phyloP scores from a whole-genome alignment of 164 flowering plant genomes.

The Stephania cephalantha region DNA sequence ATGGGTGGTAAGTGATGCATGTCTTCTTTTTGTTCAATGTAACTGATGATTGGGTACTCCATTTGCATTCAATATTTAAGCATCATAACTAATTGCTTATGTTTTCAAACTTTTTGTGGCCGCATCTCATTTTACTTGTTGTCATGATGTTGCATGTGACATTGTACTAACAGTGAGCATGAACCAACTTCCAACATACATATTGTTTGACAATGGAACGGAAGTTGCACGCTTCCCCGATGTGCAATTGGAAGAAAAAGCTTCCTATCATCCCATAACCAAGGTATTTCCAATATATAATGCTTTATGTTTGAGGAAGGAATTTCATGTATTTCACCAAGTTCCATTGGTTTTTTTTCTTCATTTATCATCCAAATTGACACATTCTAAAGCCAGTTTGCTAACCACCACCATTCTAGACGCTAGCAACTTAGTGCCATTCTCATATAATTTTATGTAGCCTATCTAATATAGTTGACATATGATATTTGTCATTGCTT shows the following conservation, averaged over 20 bases:
- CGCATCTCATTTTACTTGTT: background rate
- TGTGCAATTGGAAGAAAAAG: slow-evolving; percentile 41
- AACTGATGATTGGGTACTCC: background rate
- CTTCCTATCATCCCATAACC: slow-evolving; percentile 38
- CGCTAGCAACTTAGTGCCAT: too few species aligned
- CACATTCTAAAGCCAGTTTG: too few species aligned
- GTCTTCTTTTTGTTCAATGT: background rate
- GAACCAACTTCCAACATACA: slow-evolving; percentile 74
- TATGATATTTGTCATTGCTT: too few species aligned
- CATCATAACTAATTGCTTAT: background rate
- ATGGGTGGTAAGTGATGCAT: slow-evolving; percentile 39
- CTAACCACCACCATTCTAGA: too few species aligned
- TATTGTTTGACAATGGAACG: slow-evolving; percentile 69
- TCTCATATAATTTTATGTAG: too few species aligned
- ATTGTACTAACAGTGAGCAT: slow-evolving; percentile 35
- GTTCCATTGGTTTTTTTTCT: background rate
- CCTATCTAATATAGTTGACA: too few species aligned
- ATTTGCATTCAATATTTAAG: background rate
- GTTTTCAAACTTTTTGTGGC: background rate
- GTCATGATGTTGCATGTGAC: background rate
- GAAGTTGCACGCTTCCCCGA: slow-evolving; percentile 73
- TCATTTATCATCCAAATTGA: background rate
- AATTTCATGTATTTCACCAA: background rate
- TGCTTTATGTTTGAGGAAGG: background rate
- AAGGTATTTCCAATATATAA: slow-evolving; percentile 44